phyloP scores from a whole-genome alignment of 257 asterid genomes.

The Fraxinus cuspidata region DNA sequence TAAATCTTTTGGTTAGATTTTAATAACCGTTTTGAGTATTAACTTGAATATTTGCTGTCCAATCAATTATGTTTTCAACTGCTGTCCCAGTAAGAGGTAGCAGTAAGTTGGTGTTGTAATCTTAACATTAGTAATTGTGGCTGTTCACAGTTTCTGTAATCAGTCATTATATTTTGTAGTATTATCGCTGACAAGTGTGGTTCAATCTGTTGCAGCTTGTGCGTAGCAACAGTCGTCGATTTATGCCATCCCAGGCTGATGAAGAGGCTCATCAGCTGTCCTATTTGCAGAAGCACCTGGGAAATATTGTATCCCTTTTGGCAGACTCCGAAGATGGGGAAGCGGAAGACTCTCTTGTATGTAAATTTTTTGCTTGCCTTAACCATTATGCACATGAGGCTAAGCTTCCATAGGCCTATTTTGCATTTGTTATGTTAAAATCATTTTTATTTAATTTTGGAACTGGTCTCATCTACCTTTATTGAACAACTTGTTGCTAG shows the following conservation, averaged over 20 bases:
- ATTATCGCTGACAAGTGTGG: slow-evolving; percentile 19
- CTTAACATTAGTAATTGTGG: neutral
- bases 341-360: slow-evolving; percentile 79
- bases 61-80: neutral
- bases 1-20: neutral
- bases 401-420: slow-evolving; percentile 6
- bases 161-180: slow-evolving; percentile 13
- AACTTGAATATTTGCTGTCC: neutral
- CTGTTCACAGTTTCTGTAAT: slow-evolving; percentile 4
- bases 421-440: slow-evolving; percentile 9
- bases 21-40: neutral
- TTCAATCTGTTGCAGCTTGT: slow-evolving; percentile 66
- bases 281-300: slow-evolving; percentile 85
- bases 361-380: slow-evolving; percentile 23
- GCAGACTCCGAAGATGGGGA: slow-evolving; percentile 76
- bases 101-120: neutral
- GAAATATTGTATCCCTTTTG: slow-evolving; percentile 86
- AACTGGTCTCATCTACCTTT: slow-evolving; percentile 7
- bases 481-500: slow-evolving; percentile 5
- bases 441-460: slow-evolving; percentile 9
- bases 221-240: slow-evolving; percentile 88
- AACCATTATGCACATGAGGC: neutral
- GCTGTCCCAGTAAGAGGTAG: neutral
- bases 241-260: slow-evolving; percentile 90
- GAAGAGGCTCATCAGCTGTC: slow-evolving; percentile 98